Evolutionary conservation across 495 filamentous ascomycete species (phyloP).

Genomic region (Penicillium chermesinum): DNA sequence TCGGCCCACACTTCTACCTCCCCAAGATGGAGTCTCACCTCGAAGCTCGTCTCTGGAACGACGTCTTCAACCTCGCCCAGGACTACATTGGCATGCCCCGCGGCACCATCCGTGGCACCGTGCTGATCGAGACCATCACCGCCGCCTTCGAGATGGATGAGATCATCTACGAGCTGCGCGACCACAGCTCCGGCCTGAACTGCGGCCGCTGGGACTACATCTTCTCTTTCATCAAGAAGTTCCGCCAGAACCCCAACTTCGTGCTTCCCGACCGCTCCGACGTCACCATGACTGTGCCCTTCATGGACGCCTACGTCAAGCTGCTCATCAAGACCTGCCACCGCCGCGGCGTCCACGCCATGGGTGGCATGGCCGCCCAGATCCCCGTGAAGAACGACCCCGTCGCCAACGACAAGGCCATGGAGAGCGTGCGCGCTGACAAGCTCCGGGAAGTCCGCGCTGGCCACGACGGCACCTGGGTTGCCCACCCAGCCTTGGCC

Average conservation of each 20-base stretch:
- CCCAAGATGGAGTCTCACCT: slow-evolving; percentile 99
- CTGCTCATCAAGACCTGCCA: slow-evolving; percentile 98
- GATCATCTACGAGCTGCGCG: slow-evolving; percentile 98
- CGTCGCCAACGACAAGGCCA: slow-evolving; percentile 85
- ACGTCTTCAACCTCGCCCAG: slow-evolving; percentile 95
- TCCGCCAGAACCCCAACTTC: slow-evolving; percentile 89
- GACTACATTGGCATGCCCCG: slow-evolving; percentile 85
- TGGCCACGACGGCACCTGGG: slow-evolving; percentile 96
- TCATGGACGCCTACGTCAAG: slow-evolving; percentile 98
- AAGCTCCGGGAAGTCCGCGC: slow-evolving; percentile 95
- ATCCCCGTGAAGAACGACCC: slow-evolving; percentile 96
- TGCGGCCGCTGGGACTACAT: slow-evolving; percentile 99
- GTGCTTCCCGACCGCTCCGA: slow-evolving; percentile 85
- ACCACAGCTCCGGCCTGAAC: slow-evolving; percentile 94
- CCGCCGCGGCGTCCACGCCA: slow-evolving; percentile 89
- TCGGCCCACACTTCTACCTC: slow-evolving; percentile 97
- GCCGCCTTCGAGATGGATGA: slow-evolving; percentile 99
- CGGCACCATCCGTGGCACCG: slow-evolving; percentile 91
- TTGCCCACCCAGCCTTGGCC: slow-evolving; percentile 92
- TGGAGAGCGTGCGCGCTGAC: slow-evolving; percentile 89
- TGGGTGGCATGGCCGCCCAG: slow-evolving; percentile 99
- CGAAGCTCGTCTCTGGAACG: slow-evolving; percentile 97
- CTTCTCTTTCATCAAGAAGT: slow-evolving; percentile 99
- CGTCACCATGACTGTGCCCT: slow-evolving; percentile 97
- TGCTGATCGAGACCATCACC: slow-evolving; percentile 96